Conservation (phyloP, 2,329 filamentous ascomycete species). For the Aspergillus aculeatus region DNA sequence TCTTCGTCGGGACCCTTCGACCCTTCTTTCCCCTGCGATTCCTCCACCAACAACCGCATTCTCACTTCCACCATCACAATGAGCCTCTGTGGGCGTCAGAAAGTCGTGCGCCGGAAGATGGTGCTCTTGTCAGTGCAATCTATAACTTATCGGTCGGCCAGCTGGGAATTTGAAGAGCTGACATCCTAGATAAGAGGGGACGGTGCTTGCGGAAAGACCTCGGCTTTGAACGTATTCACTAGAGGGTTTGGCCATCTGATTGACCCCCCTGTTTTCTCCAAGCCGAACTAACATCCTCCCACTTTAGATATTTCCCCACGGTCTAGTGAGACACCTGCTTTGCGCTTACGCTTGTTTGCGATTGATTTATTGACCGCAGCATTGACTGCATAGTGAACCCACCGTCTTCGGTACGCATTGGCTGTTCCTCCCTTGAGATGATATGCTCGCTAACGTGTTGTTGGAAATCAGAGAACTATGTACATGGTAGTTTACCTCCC, state of each 20-base stretch:
- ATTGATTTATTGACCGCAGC: conserved; percentile 22
- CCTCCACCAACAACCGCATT: conserved; percentile 4
- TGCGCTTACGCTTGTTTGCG: background rate
- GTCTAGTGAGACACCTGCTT: conserved; percentile 67
- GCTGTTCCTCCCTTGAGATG: conserved; percentile 10
- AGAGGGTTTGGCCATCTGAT: conserved; percentile 66
- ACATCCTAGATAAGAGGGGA: conserved; percentile 65
- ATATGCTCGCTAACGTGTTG: conserved; percentile 26
- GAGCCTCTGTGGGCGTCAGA: conserved; percentile 67
- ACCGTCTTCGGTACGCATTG: conserved; percentile 72
- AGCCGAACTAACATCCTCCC: conserved; percentile 18
- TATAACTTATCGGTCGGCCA: background rate
- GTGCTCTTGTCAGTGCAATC: conserved; percentile 69
- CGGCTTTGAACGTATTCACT: conserved; percentile 95
- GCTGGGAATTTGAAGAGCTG: conserved; percentile 13
- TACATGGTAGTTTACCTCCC: conserved; percentile 68
- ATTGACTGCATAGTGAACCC: conserved; percentile 62
- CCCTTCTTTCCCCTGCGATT: conserved; percentile 8
- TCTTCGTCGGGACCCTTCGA: conserved; percentile 7
- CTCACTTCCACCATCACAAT: conserved; percentile 32
- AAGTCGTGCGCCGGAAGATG: conserved; percentile 93
- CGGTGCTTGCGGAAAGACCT: conserved; percentile 96
- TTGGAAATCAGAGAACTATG: conserved; percentile 75
- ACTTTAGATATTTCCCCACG: conserved; percentile 82
- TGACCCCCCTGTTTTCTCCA: conserved; percentile 6